Evolutionary conservation across 2,329 filamentous ascomycete genomes (phyloP), one percentile per base, ranked within the genome.

Genomic region (Tolypocladium ophioglossoides): DNA sequence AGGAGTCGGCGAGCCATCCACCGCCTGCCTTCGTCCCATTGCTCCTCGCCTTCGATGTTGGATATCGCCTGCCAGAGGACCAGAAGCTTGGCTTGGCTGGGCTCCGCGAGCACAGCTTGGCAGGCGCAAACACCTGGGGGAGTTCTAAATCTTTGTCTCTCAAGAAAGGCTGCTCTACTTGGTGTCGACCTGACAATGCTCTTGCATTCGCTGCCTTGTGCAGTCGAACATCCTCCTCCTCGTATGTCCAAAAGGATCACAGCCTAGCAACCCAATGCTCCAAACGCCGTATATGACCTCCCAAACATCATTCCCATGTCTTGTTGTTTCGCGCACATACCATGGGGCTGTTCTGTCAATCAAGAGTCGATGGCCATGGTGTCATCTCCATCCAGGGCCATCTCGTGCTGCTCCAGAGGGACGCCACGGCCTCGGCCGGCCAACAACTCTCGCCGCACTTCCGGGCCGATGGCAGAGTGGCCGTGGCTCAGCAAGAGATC

Each of bases 371-470:
- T 79, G 65, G 91, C 76, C 90, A 96, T 96, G 18, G 91, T 96
- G 74, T 97, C 92, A 68, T 97, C 89, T 11, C 88, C 91, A 62
- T 90, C 84, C 61, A 80, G 73, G 27, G 66, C 74, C 59, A 71
- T 74, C 61, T 64, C 79, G 65, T 72, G 75, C 60, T 71, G 80
- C 68, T 89, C 85, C 24, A 84, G 66, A 0, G 70, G 68, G 7
- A 92, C 83, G 39, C 92, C 92, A 58, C 94, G 80, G 2, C 91
- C 92, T 70, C 94, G 80, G 2, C 94, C 94, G 30, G 90, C 91
- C 50, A 97, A 72, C 64, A 99, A 68, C 69, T 99, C 92, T 63
- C 91, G 83, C 61, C 94, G 78, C 30, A 97, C 89, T 68, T 97
- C 94, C 0, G 94, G 91, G 0, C 90, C 91, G 59, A 99, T 96